phyloP scores from a whole-genome alignment of 495 filamentous ascomycete genomes.

The Penicillium odoratum region DNA sequence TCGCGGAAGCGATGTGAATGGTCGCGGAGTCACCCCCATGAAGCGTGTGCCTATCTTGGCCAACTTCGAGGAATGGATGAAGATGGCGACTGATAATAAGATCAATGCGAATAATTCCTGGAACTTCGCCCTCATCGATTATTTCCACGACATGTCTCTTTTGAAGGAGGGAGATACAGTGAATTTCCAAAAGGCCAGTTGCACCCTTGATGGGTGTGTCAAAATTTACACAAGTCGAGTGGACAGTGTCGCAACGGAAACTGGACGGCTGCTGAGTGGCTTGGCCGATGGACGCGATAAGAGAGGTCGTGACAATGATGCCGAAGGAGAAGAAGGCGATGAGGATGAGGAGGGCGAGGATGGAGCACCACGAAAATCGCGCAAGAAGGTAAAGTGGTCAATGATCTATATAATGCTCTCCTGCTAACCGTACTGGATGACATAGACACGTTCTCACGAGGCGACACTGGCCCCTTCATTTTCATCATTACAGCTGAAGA shows the following conservation, averaged over 20 bases:
- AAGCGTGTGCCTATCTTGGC: constrained; percentile 93
- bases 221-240: constrained; percentile 99
- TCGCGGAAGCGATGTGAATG: constrained; percentile 63
- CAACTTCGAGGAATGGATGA: constrained; percentile 99
- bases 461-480: constrained; percentile 88
- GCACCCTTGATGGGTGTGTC: constrained; percentile 95
- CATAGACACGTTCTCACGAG: constrained; percentile 79
- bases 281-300: constrained; percentile 87
- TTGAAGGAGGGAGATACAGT: constrained; percentile 95
- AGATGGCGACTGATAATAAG: constrained; percentile 99
- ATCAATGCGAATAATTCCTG: constrained; percentile 99
- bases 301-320: constrained; percentile 67
- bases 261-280: constrained; percentile 90
- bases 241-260: constrained; percentile 97
- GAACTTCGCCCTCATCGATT: constrained; percentile 99
- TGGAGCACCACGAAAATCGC: constrained; percentile 71
- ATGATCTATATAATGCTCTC: background rate
- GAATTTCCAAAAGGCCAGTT: constrained; percentile 98
- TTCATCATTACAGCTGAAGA: constrained; percentile 85
- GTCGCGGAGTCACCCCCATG: constrained; percentile 84
- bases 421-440: background rate
- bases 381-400: constrained; percentile 59
- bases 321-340: constrained; percentile 59
- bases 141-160: constrained; percentile 98
- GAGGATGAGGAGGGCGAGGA: constrained; percentile 84